phyloP scores from a whole-genome alignment of 257 asterid species.

The Henckelia pumila region DNA sequence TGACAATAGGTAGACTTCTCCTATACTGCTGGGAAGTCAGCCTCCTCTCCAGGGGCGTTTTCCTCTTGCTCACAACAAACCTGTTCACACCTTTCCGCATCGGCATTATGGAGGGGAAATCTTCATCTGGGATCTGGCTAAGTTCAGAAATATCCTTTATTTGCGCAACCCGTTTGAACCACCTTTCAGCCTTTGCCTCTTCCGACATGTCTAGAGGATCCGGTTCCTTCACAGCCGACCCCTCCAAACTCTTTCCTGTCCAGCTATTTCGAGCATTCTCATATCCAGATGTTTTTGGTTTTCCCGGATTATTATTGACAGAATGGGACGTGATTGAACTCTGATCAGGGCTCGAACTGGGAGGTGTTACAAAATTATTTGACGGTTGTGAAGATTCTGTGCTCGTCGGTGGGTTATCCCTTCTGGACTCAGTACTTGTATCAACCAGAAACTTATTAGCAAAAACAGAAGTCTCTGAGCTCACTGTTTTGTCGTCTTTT shows the following conservation, averaged over 20 bases:
- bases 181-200: conserved; percentile 94
- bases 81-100: conserved; percentile 94
- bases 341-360: conserved; percentile 23
- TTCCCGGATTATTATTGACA: conserved; percentile 21
- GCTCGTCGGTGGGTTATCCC: conserved; percentile 17
- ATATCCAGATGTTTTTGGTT: conserved; percentile 27
- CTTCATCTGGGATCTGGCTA: conserved; percentile 93
- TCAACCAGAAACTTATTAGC: conserved; percentile 11
- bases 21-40: conserved; percentile 71
- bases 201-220: conserved; percentile 93
- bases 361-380: conserved; percentile 19
- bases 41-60: conserved; percentile 89
- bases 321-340: conserved; percentile 18
- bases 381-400: conserved; percentile 26
- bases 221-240: conserved; percentile 71
- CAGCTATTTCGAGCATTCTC: conserved; percentile 38
- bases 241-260: conserved; percentile 70
- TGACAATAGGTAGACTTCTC: conserved; percentile 67
- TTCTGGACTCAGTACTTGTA: background rate
- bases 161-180: conserved; percentile 94
- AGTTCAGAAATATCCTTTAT: conserved; percentile 92
- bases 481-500: conserved; percentile 17
- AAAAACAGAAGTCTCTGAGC: conserved; percentile 20
- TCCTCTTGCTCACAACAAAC: conserved; percentile 95
- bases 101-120: conserved; percentile 94